Percentiles rank a stretch among this genome's conserved stretches.
Conservation (phyloP, 768 basidiomycete species). For the Mycena latifolia region DNA sequence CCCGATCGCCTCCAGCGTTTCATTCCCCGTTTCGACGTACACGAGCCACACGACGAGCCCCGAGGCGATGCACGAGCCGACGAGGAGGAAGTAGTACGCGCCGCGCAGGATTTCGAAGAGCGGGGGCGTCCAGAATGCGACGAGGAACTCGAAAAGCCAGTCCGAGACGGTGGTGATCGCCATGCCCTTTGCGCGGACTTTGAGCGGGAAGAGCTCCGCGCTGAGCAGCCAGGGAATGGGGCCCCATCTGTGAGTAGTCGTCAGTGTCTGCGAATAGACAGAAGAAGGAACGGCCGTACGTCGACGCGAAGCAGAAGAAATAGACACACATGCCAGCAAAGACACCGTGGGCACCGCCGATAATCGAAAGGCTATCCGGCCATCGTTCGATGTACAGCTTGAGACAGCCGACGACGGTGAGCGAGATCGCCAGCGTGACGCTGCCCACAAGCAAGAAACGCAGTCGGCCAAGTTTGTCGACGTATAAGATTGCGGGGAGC, state of each 20-base stretch:
- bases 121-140: constrained; percentile 64
- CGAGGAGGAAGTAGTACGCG: constrained; percentile 65
- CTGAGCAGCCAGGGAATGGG: constrained; percentile 66
- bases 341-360: constrained; percentile 45
- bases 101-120: constrained; percentile 58
- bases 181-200: constrained; percentile 78
- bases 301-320: constrained; percentile 68
- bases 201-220: constrained; percentile 63
- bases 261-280: constrained; percentile 3
- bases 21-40: constrained; percentile 62
- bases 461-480: constrained; percentile 66
- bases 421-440: constrained; percentile 53
- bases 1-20: constrained; percentile 63
- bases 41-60: constrained; percentile 59
- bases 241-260: constrained; percentile 55
- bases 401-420: constrained; percentile 65
- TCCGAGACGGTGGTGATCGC: constrained; percentile 73
- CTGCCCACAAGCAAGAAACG: constrained; percentile 63
- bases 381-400: constrained; percentile 58
- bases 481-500: constrained; percentile 64
- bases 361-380: constrained; percentile 44
- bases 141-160: constrained; percentile 79
- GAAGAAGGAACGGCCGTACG: constrained; percentile 42
- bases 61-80: constrained; percentile 59
- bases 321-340: constrained; percentile 65